Conservation (phyloP, 495 filamentous ascomycete species). For the Xylaria venustula region DNA sequence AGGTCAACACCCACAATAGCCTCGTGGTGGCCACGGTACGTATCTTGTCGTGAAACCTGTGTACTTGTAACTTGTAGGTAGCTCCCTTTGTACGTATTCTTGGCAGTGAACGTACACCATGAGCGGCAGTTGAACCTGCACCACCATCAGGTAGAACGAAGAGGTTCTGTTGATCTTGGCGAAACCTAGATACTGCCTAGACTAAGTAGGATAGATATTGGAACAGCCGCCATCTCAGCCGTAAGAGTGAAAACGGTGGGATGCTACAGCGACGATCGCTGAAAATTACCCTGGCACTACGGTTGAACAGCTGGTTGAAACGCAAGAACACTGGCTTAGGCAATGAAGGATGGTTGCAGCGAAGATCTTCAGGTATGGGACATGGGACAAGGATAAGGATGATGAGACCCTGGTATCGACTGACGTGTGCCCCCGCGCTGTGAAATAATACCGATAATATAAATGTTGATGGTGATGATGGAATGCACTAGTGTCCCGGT, state of each 20-base stretch:
- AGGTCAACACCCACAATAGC: too few species aligned
- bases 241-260: not conserved
- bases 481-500: too few species aligned
- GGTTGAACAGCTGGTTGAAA: not conserved
- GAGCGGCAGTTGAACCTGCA: slow-evolving; percentile 6
- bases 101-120: too few species aligned
- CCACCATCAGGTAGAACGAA: not conserved
- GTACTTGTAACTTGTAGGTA: not conserved
- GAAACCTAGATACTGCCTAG: too few species aligned
- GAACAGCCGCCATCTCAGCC: not conserved
- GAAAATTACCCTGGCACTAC: not conserved
- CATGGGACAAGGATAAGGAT: slow-evolving; percentile 13
- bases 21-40: too few species aligned
- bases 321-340: slow-evolving; percentile 3
- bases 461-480: too few species aligned
- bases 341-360: slow-evolving; percentile 25
- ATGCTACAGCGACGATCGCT: not conserved
- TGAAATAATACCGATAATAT: not conserved
- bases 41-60: too few species aligned
- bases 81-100: not conserved
- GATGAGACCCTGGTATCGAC: slow-evolving; percentile 3
- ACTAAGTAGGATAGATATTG: not conserved
- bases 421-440: not conserved
- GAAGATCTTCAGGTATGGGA: slow-evolving; percentile 33
- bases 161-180: slow-evolving; percentile 5